These are phyloP conservation scores for Torrubiella hemipterigena DNA, from an alignment of 2,329 filamentous ascomycete species.

Conservation along the genomic window DNA sequence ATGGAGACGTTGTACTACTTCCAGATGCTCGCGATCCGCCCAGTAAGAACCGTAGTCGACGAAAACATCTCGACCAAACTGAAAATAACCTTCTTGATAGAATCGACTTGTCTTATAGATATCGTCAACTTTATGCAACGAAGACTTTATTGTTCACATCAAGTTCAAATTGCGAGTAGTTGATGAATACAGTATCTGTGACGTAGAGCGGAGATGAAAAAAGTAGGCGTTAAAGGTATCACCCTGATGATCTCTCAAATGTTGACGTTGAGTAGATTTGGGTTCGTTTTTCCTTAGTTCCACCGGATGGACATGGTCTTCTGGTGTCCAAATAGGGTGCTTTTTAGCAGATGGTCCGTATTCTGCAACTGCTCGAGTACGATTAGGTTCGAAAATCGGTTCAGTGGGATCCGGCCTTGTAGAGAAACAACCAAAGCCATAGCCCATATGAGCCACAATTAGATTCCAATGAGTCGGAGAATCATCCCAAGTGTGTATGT, in stretches of 20 bases:
- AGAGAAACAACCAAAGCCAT: neutral
- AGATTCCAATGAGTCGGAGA: neutral
- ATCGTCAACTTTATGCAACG: too few species aligned
- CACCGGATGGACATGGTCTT: too few species aligned
- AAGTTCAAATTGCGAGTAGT: neutral
- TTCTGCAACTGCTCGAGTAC: too few species aligned
- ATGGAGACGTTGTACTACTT: too few species aligned
- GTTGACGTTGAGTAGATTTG: too few species aligned
- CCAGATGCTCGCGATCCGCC: neutral
- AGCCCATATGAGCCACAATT: neutral
- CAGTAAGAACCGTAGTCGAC: neutral
- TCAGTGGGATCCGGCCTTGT: neutral
- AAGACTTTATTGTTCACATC: neutral
- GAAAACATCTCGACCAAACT: neutral
- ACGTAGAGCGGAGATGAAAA: neutral
- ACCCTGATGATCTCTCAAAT: neutral
- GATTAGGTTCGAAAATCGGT: too few species aligned
- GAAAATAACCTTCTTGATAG: neutral
- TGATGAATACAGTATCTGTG: neutral
- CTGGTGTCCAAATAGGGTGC: too few species aligned
- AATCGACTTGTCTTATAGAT: neutral
- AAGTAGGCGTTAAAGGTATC: neutral
- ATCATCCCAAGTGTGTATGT: neutral
- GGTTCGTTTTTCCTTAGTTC: too few species aligned
- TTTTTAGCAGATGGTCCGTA: too few species aligned